phyloP scores from a whole-genome alignment of 116 monocot genomes.

The Phalaenopsis hybrid region DNA sequence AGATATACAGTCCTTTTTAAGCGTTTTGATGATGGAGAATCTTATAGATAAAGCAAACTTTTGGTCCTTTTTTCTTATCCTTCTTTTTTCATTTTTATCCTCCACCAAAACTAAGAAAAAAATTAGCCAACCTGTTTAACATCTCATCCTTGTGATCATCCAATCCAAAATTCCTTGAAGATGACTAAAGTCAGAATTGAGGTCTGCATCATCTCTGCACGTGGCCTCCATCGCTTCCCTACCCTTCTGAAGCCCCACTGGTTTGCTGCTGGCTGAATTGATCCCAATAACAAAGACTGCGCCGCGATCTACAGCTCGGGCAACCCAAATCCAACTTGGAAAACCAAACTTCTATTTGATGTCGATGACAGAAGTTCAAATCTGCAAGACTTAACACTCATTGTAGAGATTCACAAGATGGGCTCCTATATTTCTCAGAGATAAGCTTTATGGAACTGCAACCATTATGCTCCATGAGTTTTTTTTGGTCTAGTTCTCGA shows the following conservation, averaged over 20 bases:
- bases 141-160: background rate
- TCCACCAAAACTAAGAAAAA: background rate
- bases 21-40: background rate
- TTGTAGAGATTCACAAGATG: conserved; percentile 49
- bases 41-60: too few species aligned
- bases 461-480: conserved; percentile 40
- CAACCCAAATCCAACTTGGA: conserved; percentile 52
- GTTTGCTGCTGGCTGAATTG: conserved; percentile 79
- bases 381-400: conserved; percentile 29
- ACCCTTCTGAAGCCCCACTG: conserved; percentile 65
- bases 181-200: conserved; percentile 52
- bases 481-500: conserved; percentile 38
- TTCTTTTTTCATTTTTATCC: too few species aligned
- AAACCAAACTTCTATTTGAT: conserved; percentile 47
- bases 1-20: background rate
- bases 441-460: conserved; percentile 61
- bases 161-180: background rate
- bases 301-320: conserved; percentile 56
- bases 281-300: conserved; percentile 71
- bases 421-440: conserved; percentile 61
- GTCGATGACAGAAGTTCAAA: conserved; percentile 20
- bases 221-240: conserved; percentile 43
- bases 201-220: conserved; percentile 73
- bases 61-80: too few species aligned
- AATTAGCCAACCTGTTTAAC: too few species aligned